phyloP scores from a whole-genome alignment of 257 asterid genomes.

The Penstemon newberryi region DNA sequence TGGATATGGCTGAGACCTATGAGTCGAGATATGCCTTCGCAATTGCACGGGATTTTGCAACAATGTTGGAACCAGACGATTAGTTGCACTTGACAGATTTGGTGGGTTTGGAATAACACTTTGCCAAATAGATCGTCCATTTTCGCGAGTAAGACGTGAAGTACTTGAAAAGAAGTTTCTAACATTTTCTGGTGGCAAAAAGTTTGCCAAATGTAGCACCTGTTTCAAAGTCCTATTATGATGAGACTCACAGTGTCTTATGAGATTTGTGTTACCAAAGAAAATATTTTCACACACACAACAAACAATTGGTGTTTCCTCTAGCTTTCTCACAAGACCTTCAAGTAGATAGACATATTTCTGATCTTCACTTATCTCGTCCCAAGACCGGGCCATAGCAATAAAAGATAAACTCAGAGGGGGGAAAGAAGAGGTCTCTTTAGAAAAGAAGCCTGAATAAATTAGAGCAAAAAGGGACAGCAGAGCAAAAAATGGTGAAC shows the following conservation, averaged over 20 bases:
- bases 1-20: conserved; percentile 13
- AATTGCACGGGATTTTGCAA: background rate
- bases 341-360: conserved; percentile 17
- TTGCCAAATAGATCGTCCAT: background rate
- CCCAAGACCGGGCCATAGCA: conserved; percentile 26
- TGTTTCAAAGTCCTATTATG: conserved; percentile 10
- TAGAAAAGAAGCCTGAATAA: background rate
- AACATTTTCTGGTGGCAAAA: conserved; percentile 2
- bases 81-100: background rate
- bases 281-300: conserved; percentile 29
- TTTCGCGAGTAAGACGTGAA: background rate
- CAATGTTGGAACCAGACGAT: background rate
- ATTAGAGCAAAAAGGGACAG: background rate
- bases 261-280: conserved; percentile 26
- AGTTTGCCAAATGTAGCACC: conserved; percentile 8
- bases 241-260: conserved; percentile 31
- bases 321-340: conserved; percentile 11
- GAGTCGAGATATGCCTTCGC: conserved; percentile 12
- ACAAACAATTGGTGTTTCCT: conserved; percentile 29
- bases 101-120: background rate
- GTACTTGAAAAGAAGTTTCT: conserved; percentile 12
- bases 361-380: conserved; percentile 12
- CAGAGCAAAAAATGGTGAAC: background rate
- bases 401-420: conserved; percentile 9
- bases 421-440: conserved; percentile 2